Evolutionary conservation across 805 yeast species (phyloP), one percentile per base, ranked within the genome.

Genomic region (Clavispora carvajalis): DNA sequence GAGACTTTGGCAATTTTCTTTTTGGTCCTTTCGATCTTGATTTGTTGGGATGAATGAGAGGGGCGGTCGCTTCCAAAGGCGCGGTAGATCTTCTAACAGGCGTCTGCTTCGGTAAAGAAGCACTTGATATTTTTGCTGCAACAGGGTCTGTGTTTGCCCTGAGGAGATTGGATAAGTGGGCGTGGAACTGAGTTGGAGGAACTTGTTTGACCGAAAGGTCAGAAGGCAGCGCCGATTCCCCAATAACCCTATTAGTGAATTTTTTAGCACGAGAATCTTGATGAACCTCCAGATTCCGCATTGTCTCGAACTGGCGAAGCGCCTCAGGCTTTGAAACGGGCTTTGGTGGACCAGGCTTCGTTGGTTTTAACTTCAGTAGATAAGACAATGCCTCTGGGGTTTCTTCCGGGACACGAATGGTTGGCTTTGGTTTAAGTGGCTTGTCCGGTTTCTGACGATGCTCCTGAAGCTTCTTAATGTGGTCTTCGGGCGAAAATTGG

Each of bases 21-120:
- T 67, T 73, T 0, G 82, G 82, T 0, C 82, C 82, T 40, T 62
- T 69, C 13, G 79, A 60, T 39, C 82, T 58, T 0, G 56, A 41
- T 49, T 76, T 77, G 34, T 66, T 75, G 2, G 71, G 55, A 52
- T 76, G 80, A 0, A 58, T 58, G 34, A 76, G 56, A 31, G 63
- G 63, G 7, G 25, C 6, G 8, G 17, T 2, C 5, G 16, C 1
- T 8, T 16, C n/a, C 19, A 28, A 5, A 22, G 36, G 36, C 6
- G 24, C 36, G n/a, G 36, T 33, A 13, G 26, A 5, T 8, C 33
- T 18, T 11, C 38, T 29, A 3, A 22, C 16, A 4, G 23, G 30
- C 17, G 22, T n/a, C 19, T 11, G 18, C 6, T 30, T 21, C 8
- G 35, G 35, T 17, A n/a, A 23, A 2, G 22, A 22, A 24, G 18